Evolutionary conservation across 2,329 filamentous ascomycete species (phyloP), one percentile per base, ranked within the genome.

Genomic region (Epichloe gansuensis): DNA sequence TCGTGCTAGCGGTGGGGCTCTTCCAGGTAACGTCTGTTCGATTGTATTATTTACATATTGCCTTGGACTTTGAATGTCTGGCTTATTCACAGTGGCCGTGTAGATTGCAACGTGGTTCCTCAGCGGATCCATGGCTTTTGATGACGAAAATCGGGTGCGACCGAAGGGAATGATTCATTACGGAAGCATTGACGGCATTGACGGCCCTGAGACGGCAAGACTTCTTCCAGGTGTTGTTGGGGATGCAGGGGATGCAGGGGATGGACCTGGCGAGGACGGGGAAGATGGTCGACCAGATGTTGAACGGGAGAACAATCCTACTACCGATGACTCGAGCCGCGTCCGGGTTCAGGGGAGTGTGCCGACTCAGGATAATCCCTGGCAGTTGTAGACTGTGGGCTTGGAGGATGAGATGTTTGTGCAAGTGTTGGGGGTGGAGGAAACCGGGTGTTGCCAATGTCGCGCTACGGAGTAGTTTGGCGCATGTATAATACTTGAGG

Each of bases 1-100:
- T 81, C n/a, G 71, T 74, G 1, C 50, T 78, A 1, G 62, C 67
- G 1, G 70, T 77, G 12, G 77, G 74, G 17, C 49, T 75, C 3
- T 64, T 79, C 47, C 75, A 80, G 70, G 76, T 57, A 40, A 11
- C 36, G 39, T 36, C 6, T 15, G 11, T 31, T 5, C 21, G 8
- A 7, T 9, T 9, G 27, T 2, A n/a, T 4, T 8, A 31, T 41
- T 27, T 8, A 48, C 6, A 35, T 27, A 7, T 31, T 31, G 27
- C 27, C 27, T 31, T 31, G 27, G 27, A 31, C 27, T 11, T 11
- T 9, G 27, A 31, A 31, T 11, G 23, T 42, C n/a, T 49, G 13
- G 39, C 44, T 51, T 6, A 51, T 15, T 6, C 5, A 17, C 7
- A 5, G 13, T 25, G 11, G 12, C 7, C 13, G 8, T 34, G 7